Conservation (phyloP, 116 monocot species). For the Papilionanthe hybrid region DNA sequence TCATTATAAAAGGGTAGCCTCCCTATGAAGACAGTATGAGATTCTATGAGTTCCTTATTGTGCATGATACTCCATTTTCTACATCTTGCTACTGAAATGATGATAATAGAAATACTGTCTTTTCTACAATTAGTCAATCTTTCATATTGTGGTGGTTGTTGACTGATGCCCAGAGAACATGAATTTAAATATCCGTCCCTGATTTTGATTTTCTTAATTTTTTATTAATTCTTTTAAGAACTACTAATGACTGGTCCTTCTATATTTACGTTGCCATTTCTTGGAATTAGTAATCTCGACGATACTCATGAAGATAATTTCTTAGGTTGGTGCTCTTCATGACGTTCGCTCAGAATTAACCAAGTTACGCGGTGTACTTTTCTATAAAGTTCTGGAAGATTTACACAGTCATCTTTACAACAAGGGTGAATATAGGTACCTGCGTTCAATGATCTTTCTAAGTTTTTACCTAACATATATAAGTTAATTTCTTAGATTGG, state of each 20-base stretch:
- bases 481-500: background rate
- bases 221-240: background rate
- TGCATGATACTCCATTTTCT: background rate
- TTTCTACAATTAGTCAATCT: background rate
- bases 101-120: background rate
- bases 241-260: background rate
- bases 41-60: background rate
- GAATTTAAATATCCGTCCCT: background rate
- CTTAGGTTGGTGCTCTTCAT: slow-evolving; percentile 95
- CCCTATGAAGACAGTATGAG: no score
- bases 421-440: slow-evolving; percentile 84
- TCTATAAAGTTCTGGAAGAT: slow-evolving; percentile 92
- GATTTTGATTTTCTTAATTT: background rate
- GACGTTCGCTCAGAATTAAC: slow-evolving; percentile 93
- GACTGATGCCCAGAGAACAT: background rate
- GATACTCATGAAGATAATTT: background rate
- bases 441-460: background rate
- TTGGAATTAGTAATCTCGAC: background rate
- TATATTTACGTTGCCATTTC: background rate
- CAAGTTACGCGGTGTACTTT: slow-evolving; percentile 82
- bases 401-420: slow-evolving; percentile 91
- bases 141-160: background rate
- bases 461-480: background rate
- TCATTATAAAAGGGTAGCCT: background rate
- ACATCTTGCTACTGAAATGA: background rate